Evolutionary conservation across 192 early-diverging fungal genomes (phyloP), one percentile per base, ranked within the genome.

Genomic region (Coemansia sp.): DNA sequence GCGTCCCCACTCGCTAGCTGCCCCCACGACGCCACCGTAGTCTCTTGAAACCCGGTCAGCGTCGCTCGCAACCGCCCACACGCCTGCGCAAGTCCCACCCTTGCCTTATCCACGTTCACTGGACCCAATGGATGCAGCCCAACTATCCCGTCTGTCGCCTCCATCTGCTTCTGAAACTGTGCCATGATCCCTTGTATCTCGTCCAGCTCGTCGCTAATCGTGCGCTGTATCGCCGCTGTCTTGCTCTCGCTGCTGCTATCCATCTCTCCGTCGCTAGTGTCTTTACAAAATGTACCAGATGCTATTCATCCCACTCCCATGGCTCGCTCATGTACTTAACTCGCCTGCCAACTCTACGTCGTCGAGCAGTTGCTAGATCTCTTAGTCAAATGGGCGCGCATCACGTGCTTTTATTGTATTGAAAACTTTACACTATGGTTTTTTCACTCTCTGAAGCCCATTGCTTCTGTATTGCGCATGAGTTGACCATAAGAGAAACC

Each of bases 61-160:
- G 69, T 65, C 19, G 49, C 54, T 10, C 73, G 73, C 10, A 81
- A 55, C 8, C 78, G 72, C 34, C 21, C 21, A 38, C 68, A 74
- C 10, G 78, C 62, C 27, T 68, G 66, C 0, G 55, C 51, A 50
- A 75, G 72, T 21, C 61, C 26, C 30, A 41, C 30, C 23, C 56
- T 66, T n/a, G 73, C 68, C 31, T 71, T 63, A 0, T 68, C 73
- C 3, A 60, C 66, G 22, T 81, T 75, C 9, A 75, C 62, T 10
- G 69, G 66, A 4, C 78, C 78, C 28, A 74, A 65, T 19, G 78
- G 78, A 47, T 81, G 78, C 60, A 81, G 58, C 0, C 65, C 58
- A 14, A 71, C 56, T 10, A 52, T 68, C 49, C 78, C 78, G 47
- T 66, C 58, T 8, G 69, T 24, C 44, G 55, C 31, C 31, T 66